A percentile compares a stretch with the other conserved stretches of the same genome.
Evolutionary conservation across 768 basidiomycete genomes (phyloP).

Genomic region (Pulveroboletus ravenelii): DNA sequence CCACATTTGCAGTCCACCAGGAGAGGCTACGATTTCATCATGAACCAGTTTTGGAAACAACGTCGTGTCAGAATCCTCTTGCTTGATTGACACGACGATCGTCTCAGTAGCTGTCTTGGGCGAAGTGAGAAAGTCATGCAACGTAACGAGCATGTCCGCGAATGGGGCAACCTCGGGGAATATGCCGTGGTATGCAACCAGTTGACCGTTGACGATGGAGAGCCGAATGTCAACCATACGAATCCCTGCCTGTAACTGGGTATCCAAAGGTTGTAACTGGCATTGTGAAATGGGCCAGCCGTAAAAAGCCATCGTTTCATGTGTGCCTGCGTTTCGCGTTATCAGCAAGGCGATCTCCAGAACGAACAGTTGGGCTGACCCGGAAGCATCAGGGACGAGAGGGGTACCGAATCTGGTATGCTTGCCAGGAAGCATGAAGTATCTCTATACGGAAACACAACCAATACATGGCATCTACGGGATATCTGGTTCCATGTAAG

Average conservation of each 20-base stretch:
- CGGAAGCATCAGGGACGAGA: constrained; percentile 76
- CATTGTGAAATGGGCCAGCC: constrained; percentile 88
- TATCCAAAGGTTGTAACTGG: constrained; percentile 57
- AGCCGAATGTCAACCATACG: constrained; percentile 81
- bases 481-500: constrained; percentile 37
- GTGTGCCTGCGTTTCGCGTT: constrained; percentile 1
- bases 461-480: constrained; percentile 40
- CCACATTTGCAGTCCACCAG: constrained; percentile 60
- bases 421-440: constrained; percentile 52
- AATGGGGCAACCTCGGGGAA: constrained; percentile 71
- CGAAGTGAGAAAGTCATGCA: constrained; percentile 62
- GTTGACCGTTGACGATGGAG: constrained; percentile 53
- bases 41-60: constrained; percentile 64
- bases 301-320: constrained; percentile 62
- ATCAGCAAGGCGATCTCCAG: background rate
- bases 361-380: constrained; percentile 47
- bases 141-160: constrained; percentile 52
- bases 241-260: constrained; percentile 74
- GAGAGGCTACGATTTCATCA: constrained; percentile 54
- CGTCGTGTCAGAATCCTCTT: constrained; percentile 61
- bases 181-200: constrained; percentile 78
- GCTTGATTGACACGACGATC: constrained; percentile 83
- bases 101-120: constrained; percentile 61
- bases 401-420: constrained; percentile 60
- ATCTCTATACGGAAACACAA: constrained; percentile 58